phyloP scores from a whole-genome alignment of 1,284 basidiomycete genomes.

The Fistulinella cinereoalba region DNA sequence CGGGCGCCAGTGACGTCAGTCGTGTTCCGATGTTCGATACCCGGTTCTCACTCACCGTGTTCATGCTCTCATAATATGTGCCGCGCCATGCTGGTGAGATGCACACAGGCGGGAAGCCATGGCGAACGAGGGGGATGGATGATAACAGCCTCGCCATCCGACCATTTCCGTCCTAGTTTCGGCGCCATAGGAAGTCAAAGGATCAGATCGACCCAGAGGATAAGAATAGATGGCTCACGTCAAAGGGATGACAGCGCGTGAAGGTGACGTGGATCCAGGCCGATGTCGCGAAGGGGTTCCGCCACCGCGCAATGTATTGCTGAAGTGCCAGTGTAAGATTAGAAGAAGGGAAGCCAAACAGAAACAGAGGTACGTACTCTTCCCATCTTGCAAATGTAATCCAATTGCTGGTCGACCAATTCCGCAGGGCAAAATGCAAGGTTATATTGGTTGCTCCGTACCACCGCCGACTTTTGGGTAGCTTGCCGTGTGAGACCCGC shows the following conservation, averaged over 20 bases:
- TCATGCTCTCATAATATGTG: slow-evolving; percentile 37
- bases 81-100: slow-evolving; percentile 30
- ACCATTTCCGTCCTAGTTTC: slow-evolving; percentile 41
- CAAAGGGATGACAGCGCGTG: slow-evolving; percentile 45
- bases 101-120: slow-evolving; percentile 42
- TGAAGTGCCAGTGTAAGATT: too few species aligned
- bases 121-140: slow-evolving; percentile 39
- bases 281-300: slow-evolving; percentile 43
- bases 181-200: background rate
- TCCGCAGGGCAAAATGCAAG: slow-evolving; percentile 40
- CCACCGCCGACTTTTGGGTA: slow-evolving; percentile 37
- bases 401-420: slow-evolving; percentile 39
- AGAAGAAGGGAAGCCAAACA: background rate
- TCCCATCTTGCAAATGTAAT: slow-evolving; percentile 42
- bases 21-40: background rate
- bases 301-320: slow-evolving; percentile 38
- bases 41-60: slow-evolving; percentile 25
- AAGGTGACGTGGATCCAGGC: slow-evolving; percentile 45
- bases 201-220: background rate
- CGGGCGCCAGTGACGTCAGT: too few species aligned
- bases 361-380: slow-evolving; percentile 27
- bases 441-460: slow-evolving; percentile 33
- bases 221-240: slow-evolving; percentile 28
- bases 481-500: slow-evolving; percentile 36
- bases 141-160: slow-evolving; percentile 39